phyloP scores from a whole-genome alignment of 106 monocot genomes.

The Chionographis japonica region DNA sequence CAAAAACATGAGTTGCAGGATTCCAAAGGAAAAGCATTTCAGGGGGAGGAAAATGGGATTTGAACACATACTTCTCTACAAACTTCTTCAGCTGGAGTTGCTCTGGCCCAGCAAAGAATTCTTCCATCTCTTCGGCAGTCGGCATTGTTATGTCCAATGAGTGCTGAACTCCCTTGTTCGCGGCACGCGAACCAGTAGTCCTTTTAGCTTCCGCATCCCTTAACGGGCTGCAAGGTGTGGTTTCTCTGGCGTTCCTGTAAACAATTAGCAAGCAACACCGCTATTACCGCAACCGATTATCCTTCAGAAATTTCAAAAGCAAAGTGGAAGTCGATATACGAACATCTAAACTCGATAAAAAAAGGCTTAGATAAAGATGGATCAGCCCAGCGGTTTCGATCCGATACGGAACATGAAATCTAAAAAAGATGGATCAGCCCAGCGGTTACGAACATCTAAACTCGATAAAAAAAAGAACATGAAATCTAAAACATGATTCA shows the following conservation, averaged over 20 bases:
- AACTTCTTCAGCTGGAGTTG: conserved; percentile 36
- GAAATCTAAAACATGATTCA: too few species aligned
- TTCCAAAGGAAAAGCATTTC: not conserved
- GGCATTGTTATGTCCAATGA: conserved; percentile 15
- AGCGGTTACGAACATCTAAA: too few species aligned
- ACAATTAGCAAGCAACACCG: not conserved
- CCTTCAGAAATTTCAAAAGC: too few species aligned
- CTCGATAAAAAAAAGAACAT: too few species aligned
- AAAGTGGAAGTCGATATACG: too few species aligned
- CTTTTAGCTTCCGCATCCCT: conserved; percentile 19
- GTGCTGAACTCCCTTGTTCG: conserved; percentile 16
- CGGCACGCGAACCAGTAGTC: conserved; percentile 29
- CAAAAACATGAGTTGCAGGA: not conserved
- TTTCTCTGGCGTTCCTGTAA: conserved; percentile 36
- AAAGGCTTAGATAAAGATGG: too few species aligned
- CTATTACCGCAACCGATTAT: too few species aligned
- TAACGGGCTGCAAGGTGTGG: conserved; percentile 48
- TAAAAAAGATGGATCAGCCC: too few species aligned
- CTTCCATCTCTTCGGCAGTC: conserved; percentile 44
- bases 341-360: too few species aligned
- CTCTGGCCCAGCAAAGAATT: conserved; percentile 42
- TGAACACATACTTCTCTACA: conserved; percentile 29
- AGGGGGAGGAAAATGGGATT: not conserved
- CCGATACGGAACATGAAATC: too few species aligned
- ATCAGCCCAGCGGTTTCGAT: too few species aligned